phyloP scores from a whole-genome alignment of 768 basidiomycete genomes.

The Harrya chromipes region DNA sequence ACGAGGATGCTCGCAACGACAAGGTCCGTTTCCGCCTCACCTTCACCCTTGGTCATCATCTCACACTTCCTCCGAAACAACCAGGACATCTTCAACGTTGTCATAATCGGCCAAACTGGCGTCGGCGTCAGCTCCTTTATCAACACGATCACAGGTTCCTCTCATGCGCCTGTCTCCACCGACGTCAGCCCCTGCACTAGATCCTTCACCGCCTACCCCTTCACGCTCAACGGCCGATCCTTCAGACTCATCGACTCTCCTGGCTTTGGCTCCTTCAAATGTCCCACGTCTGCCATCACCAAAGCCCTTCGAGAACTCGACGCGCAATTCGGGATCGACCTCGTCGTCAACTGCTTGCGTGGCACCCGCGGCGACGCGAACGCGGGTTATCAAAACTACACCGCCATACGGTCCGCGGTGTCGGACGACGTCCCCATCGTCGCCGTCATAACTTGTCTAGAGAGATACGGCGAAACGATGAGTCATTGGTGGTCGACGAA shows the following conservation, averaged over 20 bases:
- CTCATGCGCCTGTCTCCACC: slow-evolving; percentile 23
- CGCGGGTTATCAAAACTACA: slow-evolving; percentile 27
- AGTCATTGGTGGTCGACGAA: slow-evolving; percentile 41
- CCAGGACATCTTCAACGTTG: slow-evolving; percentile 29
- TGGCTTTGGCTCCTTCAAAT: slow-evolving; percentile 29
- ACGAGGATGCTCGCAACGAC: slow-evolving; percentile 21
- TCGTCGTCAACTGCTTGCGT: slow-evolving; percentile 27
- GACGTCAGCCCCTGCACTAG: slow-evolving; percentile 30
- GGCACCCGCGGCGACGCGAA: slow-evolving; percentile 29
- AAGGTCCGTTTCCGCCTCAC: slow-evolving; percentile 16
- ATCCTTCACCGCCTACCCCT: slow-evolving; percentile 20
- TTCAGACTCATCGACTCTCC: slow-evolving; percentile 32
- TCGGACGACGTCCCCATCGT: slow-evolving; percentile 33
- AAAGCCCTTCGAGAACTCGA: slow-evolving; percentile 29
- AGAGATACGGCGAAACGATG: slow-evolving; percentile 31
- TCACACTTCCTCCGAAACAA: not conserved
- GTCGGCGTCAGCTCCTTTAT: slow-evolving; percentile 40
- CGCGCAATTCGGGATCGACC: slow-evolving; percentile 25
- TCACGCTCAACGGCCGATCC: slow-evolving; percentile 25
- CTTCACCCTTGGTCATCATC: not conserved
- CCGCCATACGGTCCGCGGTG: slow-evolving; percentile 26
- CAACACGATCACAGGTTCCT: slow-evolving; percentile 33
- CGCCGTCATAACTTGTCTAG: slow-evolving; percentile 29
- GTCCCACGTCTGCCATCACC: slow-evolving; percentile 20
- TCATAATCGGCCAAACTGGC: slow-evolving; percentile 31